Conservation (phyloP, 2,329 filamentous ascomycete species). For the Macrophomina phaseolina region DNA sequence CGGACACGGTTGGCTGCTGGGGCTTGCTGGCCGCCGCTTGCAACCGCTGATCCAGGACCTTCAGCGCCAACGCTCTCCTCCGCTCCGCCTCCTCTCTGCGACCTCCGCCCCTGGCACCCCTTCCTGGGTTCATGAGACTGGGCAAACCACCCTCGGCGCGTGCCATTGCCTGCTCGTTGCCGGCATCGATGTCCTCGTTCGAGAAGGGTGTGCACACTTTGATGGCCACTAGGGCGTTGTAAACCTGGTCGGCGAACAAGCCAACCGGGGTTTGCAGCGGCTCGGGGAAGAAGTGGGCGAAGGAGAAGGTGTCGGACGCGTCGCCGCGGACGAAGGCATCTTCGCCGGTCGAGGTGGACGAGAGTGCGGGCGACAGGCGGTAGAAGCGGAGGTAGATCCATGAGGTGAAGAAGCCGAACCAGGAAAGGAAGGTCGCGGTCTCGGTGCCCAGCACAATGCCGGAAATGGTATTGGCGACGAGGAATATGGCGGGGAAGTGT, state of each 20-base stretch:
- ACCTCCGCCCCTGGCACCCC: constrained; percentile 54
- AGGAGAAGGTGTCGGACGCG: constrained; percentile 93
- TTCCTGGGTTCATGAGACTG: constrained; percentile 60
- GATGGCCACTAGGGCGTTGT: constrained; percentile 74
- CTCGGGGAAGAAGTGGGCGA: constrained; percentile 93
- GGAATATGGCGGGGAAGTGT: constrained; percentile 78
- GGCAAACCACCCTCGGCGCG: constrained; percentile 67
- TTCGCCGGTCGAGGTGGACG: constrained; percentile 59
- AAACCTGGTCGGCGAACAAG: constrained; percentile 75
- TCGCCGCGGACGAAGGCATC: constrained; percentile 74
- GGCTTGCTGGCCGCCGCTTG: constrained; percentile 73
- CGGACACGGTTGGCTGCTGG: constrained; percentile 40
- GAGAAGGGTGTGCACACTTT: constrained; percentile 86
- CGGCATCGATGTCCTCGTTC: constrained; percentile 75
- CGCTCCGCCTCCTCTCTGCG: constrained; percentile 92
- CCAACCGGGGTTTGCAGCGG: constrained; percentile 79
- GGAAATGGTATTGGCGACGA: constrained; percentile 71
- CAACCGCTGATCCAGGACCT: constrained; percentile 88
- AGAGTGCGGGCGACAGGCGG: constrained; percentile 70
- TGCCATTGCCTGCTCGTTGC: constrained; percentile 72
- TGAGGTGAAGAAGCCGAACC: constrained; percentile 82
- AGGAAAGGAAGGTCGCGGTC: constrained; percentile 78
- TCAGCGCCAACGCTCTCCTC: constrained; percentile 84
- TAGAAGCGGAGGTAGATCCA: constrained; percentile 98
- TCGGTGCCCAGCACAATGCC: constrained; percentile 70